Base-by-base conservation (phyloP, 805 yeast species). In the Hanseniaspora nectarophila region DNA sequence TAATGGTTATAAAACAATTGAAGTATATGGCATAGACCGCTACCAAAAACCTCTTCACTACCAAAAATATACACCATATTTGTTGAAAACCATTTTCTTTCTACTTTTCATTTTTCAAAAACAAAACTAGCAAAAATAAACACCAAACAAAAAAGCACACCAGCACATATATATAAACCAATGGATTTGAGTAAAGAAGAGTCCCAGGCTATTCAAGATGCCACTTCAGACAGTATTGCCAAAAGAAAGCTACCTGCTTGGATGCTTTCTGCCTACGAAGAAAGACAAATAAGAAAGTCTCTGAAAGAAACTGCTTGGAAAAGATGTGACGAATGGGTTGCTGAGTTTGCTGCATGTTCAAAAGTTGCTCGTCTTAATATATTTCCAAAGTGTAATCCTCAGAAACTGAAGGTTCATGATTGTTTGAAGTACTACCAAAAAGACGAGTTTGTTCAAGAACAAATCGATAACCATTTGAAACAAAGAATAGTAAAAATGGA, bases 241-340 rank as follows among this genome's bases (percentile, higher is more conserved):
- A 31, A 24, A 9, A 55, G 59, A 4, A 67, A 63, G 56, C 67
- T 84, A 26, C 94, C 94, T 1, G 69, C 76, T 12, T 85, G 94
- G 94, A 75, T 82, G 56, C 68, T 85, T 21, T 76, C 85, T 0
- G 90, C 92, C 13, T 74, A 73, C 56, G 92, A 85, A 62, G 94
- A 85, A 61, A 80, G 79, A 65, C 75, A 78, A 54, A 80, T 82
- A 33, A 77, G 84, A 60, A 78, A 75, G 58, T 75, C 84, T 59
- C 79, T 89, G 81, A 77, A 83, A 63, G 73, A 70, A 54, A 71
- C 72, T 60, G 77, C 90, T 0, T 83, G 83, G 70, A 73, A 75
- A 43, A 64, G 68, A 53, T 85, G 94, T 63, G 85, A 80, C 59
- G 81, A 74, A 18, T 67, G 71, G 44, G 95, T 89, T 32, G 81